phyloP scores from a whole-genome alignment of 2,329 filamentous ascomycete species.

The Coniochaeta hoffmannii region DNA sequence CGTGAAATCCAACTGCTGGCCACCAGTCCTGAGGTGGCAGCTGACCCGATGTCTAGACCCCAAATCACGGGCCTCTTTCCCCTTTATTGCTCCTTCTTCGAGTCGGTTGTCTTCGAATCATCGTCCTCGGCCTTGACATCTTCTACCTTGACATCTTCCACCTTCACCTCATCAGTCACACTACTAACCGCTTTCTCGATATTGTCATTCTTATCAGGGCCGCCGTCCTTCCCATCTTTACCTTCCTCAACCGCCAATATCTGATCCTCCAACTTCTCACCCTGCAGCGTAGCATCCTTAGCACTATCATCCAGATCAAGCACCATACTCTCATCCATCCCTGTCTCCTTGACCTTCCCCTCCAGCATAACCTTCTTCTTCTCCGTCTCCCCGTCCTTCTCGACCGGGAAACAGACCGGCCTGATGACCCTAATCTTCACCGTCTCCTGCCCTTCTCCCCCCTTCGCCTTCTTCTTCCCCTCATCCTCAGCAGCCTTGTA shows the following conservation, averaged over 20 bases:
- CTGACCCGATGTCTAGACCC: background rate
- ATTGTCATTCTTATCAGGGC: background rate
- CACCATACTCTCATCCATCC: slow-evolving; percentile 12
- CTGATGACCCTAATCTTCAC: background rate
- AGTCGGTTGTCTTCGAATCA: background rate
- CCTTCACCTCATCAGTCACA: background rate
- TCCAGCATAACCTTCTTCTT: slow-evolving; percentile 2
- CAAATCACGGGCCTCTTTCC: background rate
- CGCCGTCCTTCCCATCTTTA: slow-evolving; percentile 2
- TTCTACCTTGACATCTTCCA: background rate
- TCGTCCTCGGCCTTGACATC: background rate
- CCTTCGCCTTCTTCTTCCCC: slow-evolving; percentile 8
- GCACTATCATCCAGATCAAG: slow-evolving; percentile 24
- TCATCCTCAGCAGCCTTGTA: slow-evolving; percentile 19
- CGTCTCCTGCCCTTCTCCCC: slow-evolving; percentile 3
- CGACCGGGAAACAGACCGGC: background rate
- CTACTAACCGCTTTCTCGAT: background rate
- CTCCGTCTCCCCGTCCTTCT: slow-evolving; percentile 6
- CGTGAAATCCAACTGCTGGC: background rate
- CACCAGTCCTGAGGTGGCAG: too few species aligned
- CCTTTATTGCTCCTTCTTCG: background rate
- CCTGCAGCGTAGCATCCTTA: slow-evolving; percentile 18
- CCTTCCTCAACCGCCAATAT: slow-evolving; percentile 2
- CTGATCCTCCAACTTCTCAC: slow-evolving; percentile 3
- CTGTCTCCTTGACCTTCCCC: slow-evolving; percentile 7